These are phyloP conservation scores for Fonsecaea monophora DNA, from an alignment of 2,329 filamentous ascomycete genomes.

Conservation along the genomic window DNA sequence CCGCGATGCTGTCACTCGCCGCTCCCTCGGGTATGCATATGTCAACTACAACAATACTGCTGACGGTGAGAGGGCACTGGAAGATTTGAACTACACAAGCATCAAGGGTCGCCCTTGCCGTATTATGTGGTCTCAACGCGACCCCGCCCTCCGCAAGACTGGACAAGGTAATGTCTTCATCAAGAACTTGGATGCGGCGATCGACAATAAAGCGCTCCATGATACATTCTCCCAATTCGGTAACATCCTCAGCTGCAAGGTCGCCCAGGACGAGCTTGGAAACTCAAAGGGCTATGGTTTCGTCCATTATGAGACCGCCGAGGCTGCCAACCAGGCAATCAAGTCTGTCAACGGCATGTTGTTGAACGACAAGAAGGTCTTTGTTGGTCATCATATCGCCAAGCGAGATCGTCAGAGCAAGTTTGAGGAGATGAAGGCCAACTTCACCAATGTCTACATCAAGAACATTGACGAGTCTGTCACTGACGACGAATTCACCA, in stretches of 20 bases:
- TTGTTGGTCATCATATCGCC: slow-evolving; percentile 97
- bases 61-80: slow-evolving; percentile 96
- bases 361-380: slow-evolving; percentile 99
- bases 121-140: slow-evolving; percentile 99
- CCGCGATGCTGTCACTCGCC: slow-evolving; percentile 97
- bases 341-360: slow-evolving; percentile 99
- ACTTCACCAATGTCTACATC: slow-evolving; percentile 99
- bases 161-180: slow-evolving; percentile 99
- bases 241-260: slow-evolving; percentile 99
- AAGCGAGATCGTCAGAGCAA: slow-evolving; percentile 99
- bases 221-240: slow-evolving; percentile 99
- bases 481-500: slow-evolving; percentile 91
- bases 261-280: slow-evolving; percentile 94
- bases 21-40: slow-evolving; percentile 98
- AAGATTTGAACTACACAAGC: slow-evolving; percentile 99
- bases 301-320: slow-evolving; percentile 99
- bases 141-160: slow-evolving; percentile 98
- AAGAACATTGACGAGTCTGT: slow-evolving; percentile 92
- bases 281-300: slow-evolving; percentile 99
- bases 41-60: slow-evolving; percentile 99
- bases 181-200: slow-evolving; percentile 98
- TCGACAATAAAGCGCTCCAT: slow-evolving; percentile 99
- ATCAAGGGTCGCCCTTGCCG: slow-evolving; percentile 99
- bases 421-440: slow-evolving; percentile 99
- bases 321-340: slow-evolving; percentile 95